These are phyloP conservation scores for Fusarium sp. DNA, from an alignment of 2,329 filamentous ascomycete genomes.

Conservation along the genomic window DNA sequence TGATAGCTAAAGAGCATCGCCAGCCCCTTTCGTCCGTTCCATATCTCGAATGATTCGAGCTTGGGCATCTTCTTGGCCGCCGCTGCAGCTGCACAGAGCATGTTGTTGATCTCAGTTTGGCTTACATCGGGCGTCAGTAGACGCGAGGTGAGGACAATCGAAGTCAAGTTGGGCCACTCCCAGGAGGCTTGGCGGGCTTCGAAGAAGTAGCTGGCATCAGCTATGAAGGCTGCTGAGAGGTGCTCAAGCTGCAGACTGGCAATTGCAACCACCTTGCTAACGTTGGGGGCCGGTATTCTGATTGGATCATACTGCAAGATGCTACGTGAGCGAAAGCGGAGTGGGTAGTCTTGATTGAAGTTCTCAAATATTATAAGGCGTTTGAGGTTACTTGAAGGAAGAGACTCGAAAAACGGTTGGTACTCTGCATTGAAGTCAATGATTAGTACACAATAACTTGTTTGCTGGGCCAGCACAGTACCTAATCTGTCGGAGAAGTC, in stretches of 20 bases:
- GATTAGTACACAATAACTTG: constrained; percentile 28
- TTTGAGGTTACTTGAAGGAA: constrained; percentile 40
- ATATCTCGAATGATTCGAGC: constrained; percentile 49
- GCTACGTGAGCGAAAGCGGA: too few relatives aligned
- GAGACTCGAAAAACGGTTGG: constrained; percentile 44
- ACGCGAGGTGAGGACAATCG: constrained; percentile 45
- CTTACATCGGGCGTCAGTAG: constrained; percentile 35
- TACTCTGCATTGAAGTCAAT: constrained; percentile 28
- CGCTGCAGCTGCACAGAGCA: constrained; percentile 44
- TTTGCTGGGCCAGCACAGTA: constrained; percentile 28
- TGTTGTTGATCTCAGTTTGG: constrained; percentile 27
- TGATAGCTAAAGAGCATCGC: constrained; percentile 43
- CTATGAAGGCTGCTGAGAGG: constrained; percentile 46
- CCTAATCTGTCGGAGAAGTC: constrained; percentile 43
- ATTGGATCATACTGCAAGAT: not conserved
- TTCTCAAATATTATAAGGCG: constrained; percentile 52
- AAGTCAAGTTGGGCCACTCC: constrained; percentile 44
- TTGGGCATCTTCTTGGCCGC: constrained; percentile 46
- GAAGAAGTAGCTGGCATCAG: constrained; percentile 47
- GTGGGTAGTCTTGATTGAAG: constrained; percentile 48
- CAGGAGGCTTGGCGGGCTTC: not conserved
- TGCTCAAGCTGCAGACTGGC: constrained; percentile 45
- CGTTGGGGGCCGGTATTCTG: constrained; percentile 33
- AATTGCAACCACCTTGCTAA: constrained; percentile 43
- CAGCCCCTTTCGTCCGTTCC: constrained; percentile 45